Evolutionary conservation across 352 stramenopile species (phyloP).

Genomic region (Phytopythium oedochilum): DNA sequence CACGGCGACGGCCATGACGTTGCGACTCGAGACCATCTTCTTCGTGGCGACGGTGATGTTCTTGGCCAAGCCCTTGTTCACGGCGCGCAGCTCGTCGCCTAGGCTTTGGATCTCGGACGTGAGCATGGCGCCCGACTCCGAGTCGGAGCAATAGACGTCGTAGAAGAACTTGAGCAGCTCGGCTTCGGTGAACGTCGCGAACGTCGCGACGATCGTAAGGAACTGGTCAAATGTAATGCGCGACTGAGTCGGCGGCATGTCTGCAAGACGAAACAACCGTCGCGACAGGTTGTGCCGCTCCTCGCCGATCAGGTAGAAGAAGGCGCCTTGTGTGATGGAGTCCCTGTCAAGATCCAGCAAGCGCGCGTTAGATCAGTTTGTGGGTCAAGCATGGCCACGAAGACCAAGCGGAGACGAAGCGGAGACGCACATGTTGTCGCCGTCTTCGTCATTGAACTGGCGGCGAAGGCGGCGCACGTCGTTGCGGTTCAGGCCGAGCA

Average conservation of each 20-base stretch:
- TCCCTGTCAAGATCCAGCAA: conserved; percentile 11
- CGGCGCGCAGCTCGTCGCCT: conserved; percentile 32
- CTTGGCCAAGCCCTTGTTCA: conserved; percentile 30
- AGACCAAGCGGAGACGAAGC: too few relatives aligned
- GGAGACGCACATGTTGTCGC: conserved; percentile 21
- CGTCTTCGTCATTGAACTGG: conserved; percentile 38
- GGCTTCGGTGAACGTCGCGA: conserved; percentile 36
- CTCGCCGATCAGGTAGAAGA: conserved; percentile 61
- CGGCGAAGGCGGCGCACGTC: conserved; percentile 27
- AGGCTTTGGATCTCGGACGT: conserved; percentile 34
- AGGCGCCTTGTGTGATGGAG: conserved; percentile 28
- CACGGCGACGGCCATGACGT: conserved; percentile 13
- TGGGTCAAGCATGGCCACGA: neutral
- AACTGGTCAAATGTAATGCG: conserved; percentile 57
- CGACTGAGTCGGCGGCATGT: conserved; percentile 12
- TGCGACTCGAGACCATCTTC: conserved; percentile 20
- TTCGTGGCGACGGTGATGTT: conserved; percentile 45
- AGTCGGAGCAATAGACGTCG: conserved; percentile 32
- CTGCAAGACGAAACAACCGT: conserved; percentile 30
- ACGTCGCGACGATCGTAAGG: conserved; percentile 37
- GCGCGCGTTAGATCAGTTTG: neutral
- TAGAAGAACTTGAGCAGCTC: conserved; percentile 63
- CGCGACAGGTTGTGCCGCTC: conserved; percentile 35
- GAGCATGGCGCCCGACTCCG: conserved; percentile 13
- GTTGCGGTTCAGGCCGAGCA: conserved; percentile 22